phyloP scores from a whole-genome alignment of 2,329 filamentous ascomycete genomes.

The Pseudonectria buxi region DNA sequence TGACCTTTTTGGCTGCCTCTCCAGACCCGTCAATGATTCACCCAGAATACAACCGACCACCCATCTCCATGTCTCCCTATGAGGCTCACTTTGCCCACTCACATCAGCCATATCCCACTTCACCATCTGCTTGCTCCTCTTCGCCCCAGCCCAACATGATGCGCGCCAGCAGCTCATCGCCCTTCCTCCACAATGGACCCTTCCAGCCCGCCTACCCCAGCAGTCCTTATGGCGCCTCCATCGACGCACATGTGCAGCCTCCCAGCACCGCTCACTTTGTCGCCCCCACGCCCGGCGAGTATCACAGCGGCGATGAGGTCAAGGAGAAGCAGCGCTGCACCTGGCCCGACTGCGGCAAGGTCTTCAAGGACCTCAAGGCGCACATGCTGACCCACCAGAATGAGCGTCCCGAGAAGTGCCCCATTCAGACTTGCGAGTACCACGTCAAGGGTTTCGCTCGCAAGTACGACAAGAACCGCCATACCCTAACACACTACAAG shows the following conservation, averaged over 20 bases:
- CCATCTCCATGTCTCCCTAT: conserved; percentile 40
- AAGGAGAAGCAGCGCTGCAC: conserved; percentile 71
- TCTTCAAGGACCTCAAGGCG: conserved; percentile 87
- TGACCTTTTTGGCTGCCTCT: conserved; percentile 27
- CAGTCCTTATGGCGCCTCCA: conserved; percentile 45
- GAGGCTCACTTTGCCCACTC: conserved; percentile 42
- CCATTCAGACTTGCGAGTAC: conserved; percentile 86
- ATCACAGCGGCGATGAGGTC: conserved; percentile 53
- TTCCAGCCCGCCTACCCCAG: conserved; percentile 49
- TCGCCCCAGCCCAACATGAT: conserved; percentile 41
- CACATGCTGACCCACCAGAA: conserved; percentile 93
- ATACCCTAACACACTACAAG: conserved; percentile 93
- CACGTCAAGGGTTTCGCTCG: conserved; percentile 86
- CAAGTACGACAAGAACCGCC: conserved; percentile 94
- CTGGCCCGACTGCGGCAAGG: conserved; percentile 74
- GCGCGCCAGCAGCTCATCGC: conserved; percentile 57
- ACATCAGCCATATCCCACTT: conserved; percentile 47
- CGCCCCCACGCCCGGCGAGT: conserved; percentile 54
- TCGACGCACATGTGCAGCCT: conserved; percentile 45
- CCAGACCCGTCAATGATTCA: conserved; percentile 53
- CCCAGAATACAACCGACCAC: conserved; percentile 43
- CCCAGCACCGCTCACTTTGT: conserved; percentile 64
- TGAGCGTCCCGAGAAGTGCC: conserved; percentile 89
- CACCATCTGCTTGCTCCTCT: conserved; percentile 55
- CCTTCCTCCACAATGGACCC: conserved; percentile 51